phyloP scores from a whole-genome alignment of 441 rosid genomes.

The Kokia cookei region DNA sequence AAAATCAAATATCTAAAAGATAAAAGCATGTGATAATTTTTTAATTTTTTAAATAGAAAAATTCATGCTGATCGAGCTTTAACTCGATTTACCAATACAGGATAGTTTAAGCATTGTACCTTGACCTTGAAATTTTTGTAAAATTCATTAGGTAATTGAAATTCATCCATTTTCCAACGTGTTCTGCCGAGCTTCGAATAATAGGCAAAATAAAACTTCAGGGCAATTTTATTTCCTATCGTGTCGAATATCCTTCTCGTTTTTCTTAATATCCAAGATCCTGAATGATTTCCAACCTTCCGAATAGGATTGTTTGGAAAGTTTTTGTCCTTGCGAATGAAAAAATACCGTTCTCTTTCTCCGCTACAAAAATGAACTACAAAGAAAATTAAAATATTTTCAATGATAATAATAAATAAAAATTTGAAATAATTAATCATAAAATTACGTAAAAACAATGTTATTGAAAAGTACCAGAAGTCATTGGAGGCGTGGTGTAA shows the following conservation, averaged over 20 bases:
- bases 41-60: no score
- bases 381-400: background rate
- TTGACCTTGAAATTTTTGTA: background rate
- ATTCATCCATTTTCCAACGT: constrained; percentile 22
- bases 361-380: background rate
- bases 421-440: no score
- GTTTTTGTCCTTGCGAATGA: background rate
- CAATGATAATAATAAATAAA: no score
- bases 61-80: no score
- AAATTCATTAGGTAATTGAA: background rate
- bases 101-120: no score
- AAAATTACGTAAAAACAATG: no score
- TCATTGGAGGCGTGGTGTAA: no score
- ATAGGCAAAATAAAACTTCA: constrained; percentile 4
- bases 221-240: constrained; percentile 1
- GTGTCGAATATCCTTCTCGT: background rate
- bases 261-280: constrained; percentile 10
- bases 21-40: no score
- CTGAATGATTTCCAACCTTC: background rate
- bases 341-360: constrained; percentile 19
- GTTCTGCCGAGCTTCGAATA: constrained; percentile 16
- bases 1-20: no score
- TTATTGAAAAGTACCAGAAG: no score
- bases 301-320: background rate
- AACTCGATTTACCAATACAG: rapidly evolving